These are phyloP conservation scores for Lactarius tabidus DNA, from an alignment of 768 basidiomycete species.

Conservation along the genomic window DNA sequence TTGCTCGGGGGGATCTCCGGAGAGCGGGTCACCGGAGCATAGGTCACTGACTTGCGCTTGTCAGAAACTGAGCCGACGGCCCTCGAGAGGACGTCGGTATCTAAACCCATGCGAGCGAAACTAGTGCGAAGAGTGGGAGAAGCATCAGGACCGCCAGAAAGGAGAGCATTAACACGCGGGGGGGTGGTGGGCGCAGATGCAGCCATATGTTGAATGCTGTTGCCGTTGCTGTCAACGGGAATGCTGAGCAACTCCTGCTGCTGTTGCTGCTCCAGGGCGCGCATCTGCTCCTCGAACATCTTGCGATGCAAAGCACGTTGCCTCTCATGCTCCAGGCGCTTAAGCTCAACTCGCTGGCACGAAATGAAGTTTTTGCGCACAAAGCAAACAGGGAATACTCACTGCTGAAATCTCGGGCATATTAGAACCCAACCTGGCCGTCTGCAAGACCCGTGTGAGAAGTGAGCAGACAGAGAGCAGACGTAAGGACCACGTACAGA, in stretches of 20 bases:
- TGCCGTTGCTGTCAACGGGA: constrained; percentile 54
- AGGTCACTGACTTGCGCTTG: constrained; percentile 85
- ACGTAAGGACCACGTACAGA: constrained; percentile 54
- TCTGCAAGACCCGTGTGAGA: constrained; percentile 39
- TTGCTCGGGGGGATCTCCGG: constrained; percentile 46
- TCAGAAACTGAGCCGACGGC: constrained; percentile 66
- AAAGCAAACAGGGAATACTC: constrained; percentile 35
- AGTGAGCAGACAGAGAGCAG: constrained; percentile 16
- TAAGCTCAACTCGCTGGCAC: constrained; percentile 78
- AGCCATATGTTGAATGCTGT: constrained; percentile 67
- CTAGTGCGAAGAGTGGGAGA: constrained; percentile 40
- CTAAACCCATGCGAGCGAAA: constrained; percentile 45
- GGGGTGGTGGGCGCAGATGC: constrained; percentile 88
- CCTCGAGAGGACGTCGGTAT: constrained; percentile 59
- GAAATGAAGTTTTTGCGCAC: constrained; percentile 14
- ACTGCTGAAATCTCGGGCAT: constrained; percentile 84
- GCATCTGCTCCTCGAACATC: constrained; percentile 97
- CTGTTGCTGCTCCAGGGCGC: constrained; percentile 86
- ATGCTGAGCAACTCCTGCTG: constrained; percentile 77
- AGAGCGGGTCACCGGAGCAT: constrained; percentile 72
- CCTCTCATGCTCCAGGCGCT: constrained; percentile 85
- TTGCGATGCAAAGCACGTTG: constrained; percentile 83
- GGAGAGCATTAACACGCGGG: constrained; percentile 68
- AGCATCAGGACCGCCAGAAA: constrained; percentile 49
- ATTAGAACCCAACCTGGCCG: constrained; percentile 80